A percentile compares a stretch with the other conserved stretches of the same genome.
Conservation (phyloP, 768 basidiomycete species). For the Crassisporium funariophilum region DNA sequence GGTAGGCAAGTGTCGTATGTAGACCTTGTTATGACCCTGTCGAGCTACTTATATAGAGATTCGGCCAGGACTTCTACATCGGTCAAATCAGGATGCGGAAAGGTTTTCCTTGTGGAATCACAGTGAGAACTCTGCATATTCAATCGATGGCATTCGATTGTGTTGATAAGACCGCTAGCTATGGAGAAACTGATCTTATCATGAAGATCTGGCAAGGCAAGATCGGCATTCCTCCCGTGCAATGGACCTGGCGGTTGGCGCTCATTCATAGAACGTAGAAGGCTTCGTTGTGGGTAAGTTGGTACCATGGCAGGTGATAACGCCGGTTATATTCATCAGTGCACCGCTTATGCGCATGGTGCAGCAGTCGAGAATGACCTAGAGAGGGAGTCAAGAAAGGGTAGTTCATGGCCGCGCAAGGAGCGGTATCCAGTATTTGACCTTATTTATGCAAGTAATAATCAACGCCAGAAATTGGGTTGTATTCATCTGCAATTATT, state of each 20-base stretch:
- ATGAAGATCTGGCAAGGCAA: conserved; percentile 2
- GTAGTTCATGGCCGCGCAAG: too few relatives aligned
- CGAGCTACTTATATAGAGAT: conserved; percentile 1
- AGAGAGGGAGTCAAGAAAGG: too few relatives aligned
- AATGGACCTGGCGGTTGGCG: too few relatives aligned
- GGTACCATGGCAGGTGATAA: too few relatives aligned
- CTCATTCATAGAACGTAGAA: too few relatives aligned
- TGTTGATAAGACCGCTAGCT: conserved; percentile 15
- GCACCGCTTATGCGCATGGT: too few relatives aligned
- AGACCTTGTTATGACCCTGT: conserved; percentile 13
- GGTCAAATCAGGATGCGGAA: conserved; percentile 21
- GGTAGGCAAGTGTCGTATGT: too few relatives aligned
- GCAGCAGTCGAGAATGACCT: too few relatives aligned
- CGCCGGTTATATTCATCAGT: too few relatives aligned
- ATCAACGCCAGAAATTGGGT: conserved; percentile 1
- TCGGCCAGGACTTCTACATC: conserved; percentile 19
- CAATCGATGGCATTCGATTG: background rate
- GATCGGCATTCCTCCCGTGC: too few relatives aligned
- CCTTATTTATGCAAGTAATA: too few relatives aligned
- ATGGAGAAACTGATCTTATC: conserved; percentile 13
- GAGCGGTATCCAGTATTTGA: too few relatives aligned
- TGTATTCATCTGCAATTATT: background rate
- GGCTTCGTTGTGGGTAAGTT: conserved; percentile 10
- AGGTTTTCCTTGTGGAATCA: conserved; percentile 5
- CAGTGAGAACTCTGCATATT: background rate